Conservation (phyloP, 2,329 filamentous ascomycete genomes). For the Westerdykella sp. region DNA sequence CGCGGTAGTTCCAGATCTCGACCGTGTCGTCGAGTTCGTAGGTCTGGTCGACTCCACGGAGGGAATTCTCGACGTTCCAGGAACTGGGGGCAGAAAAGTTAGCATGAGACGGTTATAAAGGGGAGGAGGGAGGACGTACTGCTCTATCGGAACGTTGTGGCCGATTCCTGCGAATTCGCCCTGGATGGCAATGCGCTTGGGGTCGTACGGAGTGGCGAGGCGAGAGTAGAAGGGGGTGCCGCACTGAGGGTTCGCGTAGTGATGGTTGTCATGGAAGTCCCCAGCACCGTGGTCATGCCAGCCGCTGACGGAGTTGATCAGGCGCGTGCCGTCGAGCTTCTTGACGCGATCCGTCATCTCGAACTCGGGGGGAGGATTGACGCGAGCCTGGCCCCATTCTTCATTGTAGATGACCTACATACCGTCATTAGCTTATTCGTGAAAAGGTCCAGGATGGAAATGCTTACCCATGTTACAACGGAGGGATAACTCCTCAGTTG, state of each 20-base stretch:
- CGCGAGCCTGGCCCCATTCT: conserved; percentile 59
- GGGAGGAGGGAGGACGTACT: conserved; percentile 40
- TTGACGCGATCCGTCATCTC: conserved; percentile 51
- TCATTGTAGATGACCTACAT: conserved; percentile 62
- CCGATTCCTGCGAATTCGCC: conserved; percentile 68
- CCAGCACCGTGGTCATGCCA: conserved; percentile 65
- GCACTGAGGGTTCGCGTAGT: conserved; percentile 66
- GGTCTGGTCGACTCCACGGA: conserved; percentile 57
- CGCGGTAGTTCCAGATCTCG: conserved; percentile 61
- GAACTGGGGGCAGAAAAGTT: conserved; percentile 39
- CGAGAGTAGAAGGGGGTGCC: conserved; percentile 62
- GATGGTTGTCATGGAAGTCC: conserved; percentile 62
- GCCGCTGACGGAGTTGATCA: conserved; percentile 58
- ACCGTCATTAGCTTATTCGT: neutral
- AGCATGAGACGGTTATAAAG: neutral
- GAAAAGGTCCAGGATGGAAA: neutral
- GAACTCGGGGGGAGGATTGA: conserved; percentile 50
- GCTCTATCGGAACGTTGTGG: conserved; percentile 55
- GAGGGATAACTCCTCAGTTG: conserved; percentile 60
- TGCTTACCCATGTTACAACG: conserved; percentile 56
- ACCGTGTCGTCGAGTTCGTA: conserved; percentile 59
- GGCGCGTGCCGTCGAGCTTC: conserved; percentile 55
- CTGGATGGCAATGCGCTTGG: conserved; percentile 58
- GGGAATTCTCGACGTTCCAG: conserved; percentile 57
- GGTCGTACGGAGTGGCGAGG: conserved; percentile 49